Evolutionary conservation across 352 stramenopile genomes (phyloP).

Genomic region (Phytopythium oedochilum): DNA sequence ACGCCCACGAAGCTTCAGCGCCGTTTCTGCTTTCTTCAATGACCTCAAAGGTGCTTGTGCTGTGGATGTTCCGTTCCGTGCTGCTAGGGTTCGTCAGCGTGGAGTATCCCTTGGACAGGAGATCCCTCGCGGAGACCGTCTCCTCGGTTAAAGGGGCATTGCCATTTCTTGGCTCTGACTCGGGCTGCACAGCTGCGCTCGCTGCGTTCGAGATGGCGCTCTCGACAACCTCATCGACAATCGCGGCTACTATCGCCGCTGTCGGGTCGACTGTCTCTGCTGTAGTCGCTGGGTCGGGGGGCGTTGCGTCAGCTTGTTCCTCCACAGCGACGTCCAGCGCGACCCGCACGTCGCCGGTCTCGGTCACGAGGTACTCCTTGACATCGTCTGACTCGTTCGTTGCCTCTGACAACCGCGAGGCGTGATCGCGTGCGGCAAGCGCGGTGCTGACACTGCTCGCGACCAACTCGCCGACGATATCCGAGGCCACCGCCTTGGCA

Average conservation of each 20-base stretch:
- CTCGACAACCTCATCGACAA: slow-evolving; percentile 1
- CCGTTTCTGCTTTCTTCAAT: slow-evolving; percentile 1
- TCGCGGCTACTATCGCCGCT: neutral
- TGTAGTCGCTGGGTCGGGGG: neutral
- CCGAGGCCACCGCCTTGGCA: neutral
- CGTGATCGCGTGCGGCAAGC: neutral
- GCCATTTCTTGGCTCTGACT: neutral
- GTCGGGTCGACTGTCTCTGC: neutral
- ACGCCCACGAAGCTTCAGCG: slow-evolving; percentile 15
- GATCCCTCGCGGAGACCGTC: neutral
- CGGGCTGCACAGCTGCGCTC: neutral
- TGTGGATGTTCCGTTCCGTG: slow-evolving; percentile 4
- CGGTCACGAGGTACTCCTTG: slow-evolving; percentile 9
- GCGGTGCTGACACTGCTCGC: neutral
- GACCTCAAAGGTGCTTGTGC: slow-evolving; percentile 11
- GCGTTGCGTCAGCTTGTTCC: neutral
- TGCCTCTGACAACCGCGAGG: neutral
- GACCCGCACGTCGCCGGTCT: slow-evolving; percentile 9
- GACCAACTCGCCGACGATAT: neutral
- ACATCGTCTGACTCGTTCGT: slow-evolving; percentile 7
- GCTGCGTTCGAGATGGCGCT: neutral
- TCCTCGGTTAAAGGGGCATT: neutral
- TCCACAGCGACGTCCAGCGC: neutral
- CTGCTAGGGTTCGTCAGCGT: slow-evolving; percentile 6
- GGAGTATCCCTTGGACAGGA: neutral